Percentiles rank a stretch among this genome's conserved stretches.
Evolutionary conservation across 2,329 filamentous ascomycete species (phyloP).

Genomic region (Penicillium sp.): DNA sequence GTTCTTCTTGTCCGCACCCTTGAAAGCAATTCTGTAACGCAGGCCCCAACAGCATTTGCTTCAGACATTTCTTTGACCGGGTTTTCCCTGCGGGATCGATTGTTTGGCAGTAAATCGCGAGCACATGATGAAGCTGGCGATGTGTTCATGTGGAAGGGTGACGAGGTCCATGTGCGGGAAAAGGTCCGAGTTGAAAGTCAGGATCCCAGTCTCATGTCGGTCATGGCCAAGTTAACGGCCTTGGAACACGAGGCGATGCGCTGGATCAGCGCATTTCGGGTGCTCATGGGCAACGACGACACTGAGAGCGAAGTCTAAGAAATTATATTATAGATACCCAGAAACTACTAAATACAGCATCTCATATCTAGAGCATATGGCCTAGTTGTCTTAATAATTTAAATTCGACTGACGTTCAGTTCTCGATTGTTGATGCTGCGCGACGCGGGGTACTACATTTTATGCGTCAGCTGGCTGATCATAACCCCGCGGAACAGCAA

Average conservation of each 20-base stretch:
- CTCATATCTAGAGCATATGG: no score
- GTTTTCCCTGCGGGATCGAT: slow-evolving; percentile 62
- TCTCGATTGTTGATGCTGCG: no score
- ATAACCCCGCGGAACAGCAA: no score
- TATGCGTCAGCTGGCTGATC: no score
- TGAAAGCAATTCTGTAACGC: slow-evolving; percentile 63
- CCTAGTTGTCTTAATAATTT: no score
- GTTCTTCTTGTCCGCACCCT: slow-evolving; percentile 72
- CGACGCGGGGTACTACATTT: no score
- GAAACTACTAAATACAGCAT: not conserved
- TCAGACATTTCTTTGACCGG: slow-evolving; percentile 66
- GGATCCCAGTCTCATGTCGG: slow-evolving; percentile 81
- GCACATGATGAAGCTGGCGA: slow-evolving; percentile 81
- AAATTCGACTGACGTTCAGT: no score
- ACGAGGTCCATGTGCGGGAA: slow-evolving; percentile 83
- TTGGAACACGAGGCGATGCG: slow-evolving; percentile 73
- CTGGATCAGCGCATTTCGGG: slow-evolving; percentile 71
- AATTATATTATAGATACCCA: slow-evolving; percentile 6
- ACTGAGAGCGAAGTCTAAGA: slow-evolving; percentile 39
- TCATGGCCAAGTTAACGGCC: slow-evolving; percentile 81
- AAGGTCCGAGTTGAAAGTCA: slow-evolving; percentile 88
- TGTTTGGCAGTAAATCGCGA: slow-evolving; percentile 57
- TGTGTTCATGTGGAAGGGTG: slow-evolving; percentile 70
- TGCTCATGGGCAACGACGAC: slow-evolving; percentile 73
- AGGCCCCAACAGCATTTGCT: slow-evolving; percentile 68